Evolutionary conservation across 257 asterid genomes (phyloP).

Genomic region (Primulina eburnea): DNA sequence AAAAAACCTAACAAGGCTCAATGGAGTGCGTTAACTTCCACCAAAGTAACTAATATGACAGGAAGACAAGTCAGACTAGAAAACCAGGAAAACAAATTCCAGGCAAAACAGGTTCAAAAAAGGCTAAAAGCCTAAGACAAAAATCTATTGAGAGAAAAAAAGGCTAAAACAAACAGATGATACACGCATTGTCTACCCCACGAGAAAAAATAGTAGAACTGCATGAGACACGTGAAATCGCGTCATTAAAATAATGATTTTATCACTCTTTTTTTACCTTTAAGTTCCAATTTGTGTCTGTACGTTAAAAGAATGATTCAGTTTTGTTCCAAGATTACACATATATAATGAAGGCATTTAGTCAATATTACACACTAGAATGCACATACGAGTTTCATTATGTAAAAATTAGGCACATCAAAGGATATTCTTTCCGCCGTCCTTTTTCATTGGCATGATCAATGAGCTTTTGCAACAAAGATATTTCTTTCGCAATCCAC

Average conservation of each 20-base stretch:
- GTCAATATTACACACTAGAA: background rate
- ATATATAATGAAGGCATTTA: constrained; percentile 4
- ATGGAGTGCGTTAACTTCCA: background rate
- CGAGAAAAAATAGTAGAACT: background rate
- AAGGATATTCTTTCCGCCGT: constrained; percentile 96
- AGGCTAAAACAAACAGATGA: too few species aligned
- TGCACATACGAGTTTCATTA: constrained; percentile 9
- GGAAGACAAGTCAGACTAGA: background rate
- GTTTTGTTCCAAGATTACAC: constrained; percentile 8
- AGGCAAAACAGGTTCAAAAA: background rate
- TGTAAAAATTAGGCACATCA: constrained; percentile 24
- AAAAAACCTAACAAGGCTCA: background rate
- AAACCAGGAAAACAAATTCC: background rate
- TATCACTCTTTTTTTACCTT: background rate
- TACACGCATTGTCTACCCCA: background rate
- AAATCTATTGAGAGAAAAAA: background rate
- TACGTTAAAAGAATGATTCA: background rate
- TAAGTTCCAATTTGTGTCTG: background rate
- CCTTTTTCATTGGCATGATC: constrained; percentile 93
- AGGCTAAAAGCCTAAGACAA: background rate
- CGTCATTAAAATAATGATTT: background rate
- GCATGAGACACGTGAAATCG: background rate
- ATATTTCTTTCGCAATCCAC: constrained; percentile 73
- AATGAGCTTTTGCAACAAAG: constrained; percentile 48
- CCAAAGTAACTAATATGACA: background rate